Evolutionary conservation across 176 grass and related monocot species (phyloP).

Genomic region (Zea luxurians): DNA sequence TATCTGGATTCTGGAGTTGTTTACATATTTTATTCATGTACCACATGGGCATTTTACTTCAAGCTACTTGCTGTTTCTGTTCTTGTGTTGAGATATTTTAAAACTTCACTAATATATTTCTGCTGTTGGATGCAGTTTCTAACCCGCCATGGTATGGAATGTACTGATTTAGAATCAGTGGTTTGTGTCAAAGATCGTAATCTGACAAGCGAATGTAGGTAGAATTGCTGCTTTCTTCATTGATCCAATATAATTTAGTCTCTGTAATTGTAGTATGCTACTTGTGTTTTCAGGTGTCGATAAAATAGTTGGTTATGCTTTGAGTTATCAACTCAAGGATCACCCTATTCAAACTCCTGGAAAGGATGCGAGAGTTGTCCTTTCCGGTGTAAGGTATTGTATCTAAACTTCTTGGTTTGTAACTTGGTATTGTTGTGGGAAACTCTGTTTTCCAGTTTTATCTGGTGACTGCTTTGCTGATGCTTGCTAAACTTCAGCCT

Average conservation of each 20-base stretch:
- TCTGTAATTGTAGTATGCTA: neutral
- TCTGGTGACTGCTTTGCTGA: conserved; percentile 26
- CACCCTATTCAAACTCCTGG: conserved; percentile 32
- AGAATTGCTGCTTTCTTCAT: conserved; percentile 25
- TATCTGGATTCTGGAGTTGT: neutral
- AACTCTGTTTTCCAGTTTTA: conserved; percentile 34
- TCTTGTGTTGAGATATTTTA: conserved; percentile 3
- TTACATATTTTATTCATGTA: neutral
- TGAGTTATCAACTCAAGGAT: conserved; percentile 77
- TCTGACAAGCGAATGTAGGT: conserved; percentile 96
- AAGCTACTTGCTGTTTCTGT: conserved; percentile 15
- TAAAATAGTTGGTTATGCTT: conserved; percentile 93
- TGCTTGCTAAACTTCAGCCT: conserved; percentile 61
- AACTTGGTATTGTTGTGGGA: conserved; percentile 7
- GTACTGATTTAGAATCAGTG: conserved; percentile 68
- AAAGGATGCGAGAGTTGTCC: conserved; percentile 51
- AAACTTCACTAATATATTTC: conserved; percentile 13
- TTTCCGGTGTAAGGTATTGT: conserved; percentile 76
- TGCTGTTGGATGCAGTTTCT: conserved; percentile 58
- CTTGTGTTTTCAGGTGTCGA: conserved; percentile 75
- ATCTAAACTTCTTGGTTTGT: conserved; percentile 23
- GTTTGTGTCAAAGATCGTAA: conserved; percentile 79
- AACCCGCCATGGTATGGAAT: conserved; percentile 68
- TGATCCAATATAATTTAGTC: conserved; percentile 8
- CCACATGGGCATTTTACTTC: neutral